Conservation (phyloP, 179 eudicot species). For the Heliamphora pulchella region DNA sequence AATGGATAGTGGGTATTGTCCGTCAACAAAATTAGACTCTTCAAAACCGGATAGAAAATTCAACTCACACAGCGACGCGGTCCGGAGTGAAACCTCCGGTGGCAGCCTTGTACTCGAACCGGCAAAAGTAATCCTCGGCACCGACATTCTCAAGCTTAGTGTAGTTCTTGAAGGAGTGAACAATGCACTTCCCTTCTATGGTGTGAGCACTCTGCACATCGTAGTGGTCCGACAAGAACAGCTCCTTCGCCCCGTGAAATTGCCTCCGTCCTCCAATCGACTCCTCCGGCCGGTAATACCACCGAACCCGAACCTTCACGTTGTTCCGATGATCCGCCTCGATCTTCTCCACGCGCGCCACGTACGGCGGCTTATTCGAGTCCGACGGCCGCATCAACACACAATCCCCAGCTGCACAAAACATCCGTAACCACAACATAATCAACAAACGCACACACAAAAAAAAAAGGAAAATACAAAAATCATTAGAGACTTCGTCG, state of each 20-base stretch:
- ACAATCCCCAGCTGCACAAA: constrained; percentile 45
- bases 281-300: constrained; percentile 67
- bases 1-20: no score
- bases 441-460: neutral
- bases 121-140: constrained; percentile 61
- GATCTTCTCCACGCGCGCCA: constrained; percentile 62
- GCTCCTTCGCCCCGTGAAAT: constrained; percentile 67
- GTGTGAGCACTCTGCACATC: constrained; percentile 75
- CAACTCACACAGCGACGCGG: constrained; percentile 75
- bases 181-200: constrained; percentile 66
- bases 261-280: constrained; percentile 62
- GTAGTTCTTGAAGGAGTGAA: constrained; percentile 59
- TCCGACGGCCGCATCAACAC: constrained; percentile 63
- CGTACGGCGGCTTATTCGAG: constrained; percentile 55
- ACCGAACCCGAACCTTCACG: constrained; percentile 52
- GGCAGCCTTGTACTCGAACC: constrained; percentile 71
- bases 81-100: constrained; percentile 69
- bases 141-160: constrained; percentile 75
- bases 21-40: neutral
- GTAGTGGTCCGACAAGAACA: constrained; percentile 49
- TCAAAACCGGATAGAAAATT: neutral
- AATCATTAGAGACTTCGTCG: neutral
- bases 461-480: neutral
- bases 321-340: constrained; percentile 66
- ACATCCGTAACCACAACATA: neutral